Evolutionary conservation across 2,329 filamentous ascomycete genomes (phyloP).

Genomic region (Exophiala sideris): DNA sequence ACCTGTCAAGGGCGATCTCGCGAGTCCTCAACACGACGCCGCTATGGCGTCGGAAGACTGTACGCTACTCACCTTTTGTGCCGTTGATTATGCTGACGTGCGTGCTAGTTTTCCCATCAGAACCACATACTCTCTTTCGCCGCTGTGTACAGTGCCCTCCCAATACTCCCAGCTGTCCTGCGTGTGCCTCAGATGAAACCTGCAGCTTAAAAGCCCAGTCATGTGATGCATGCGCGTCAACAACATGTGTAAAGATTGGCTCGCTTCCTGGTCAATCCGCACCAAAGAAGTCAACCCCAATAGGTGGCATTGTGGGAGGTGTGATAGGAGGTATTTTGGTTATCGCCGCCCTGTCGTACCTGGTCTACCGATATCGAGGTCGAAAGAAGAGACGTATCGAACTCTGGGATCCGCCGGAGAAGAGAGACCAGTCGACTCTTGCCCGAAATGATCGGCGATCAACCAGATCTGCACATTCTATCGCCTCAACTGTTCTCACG

Average conservation of each 20-base stretch:
- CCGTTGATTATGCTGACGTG: neutral
- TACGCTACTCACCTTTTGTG: neutral
- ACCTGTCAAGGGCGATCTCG: no score
- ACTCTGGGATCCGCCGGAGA: constrained; percentile 54
- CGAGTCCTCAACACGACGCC: neutral
- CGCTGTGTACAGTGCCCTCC: constrained; percentile 59
- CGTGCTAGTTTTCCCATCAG: constrained; percentile 29
- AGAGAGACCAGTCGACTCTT: constrained; percentile 55
- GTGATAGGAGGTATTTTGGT: constrained; percentile 79
- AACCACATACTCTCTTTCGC: constrained; percentile 47
- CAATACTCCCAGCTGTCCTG: constrained; percentile 55
- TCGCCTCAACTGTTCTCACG: constrained; percentile 92
- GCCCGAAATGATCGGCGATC: constrained; percentile 65
- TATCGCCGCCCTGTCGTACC: constrained; percentile 69
- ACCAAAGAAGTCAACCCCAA: constrained; percentile 33
- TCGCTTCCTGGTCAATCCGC: constrained; percentile 36
- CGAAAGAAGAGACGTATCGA: constrained; percentile 62
- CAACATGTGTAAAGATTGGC: constrained; percentile 51
- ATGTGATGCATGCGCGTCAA: constrained; percentile 59
- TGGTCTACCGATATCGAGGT: constrained; percentile 85
- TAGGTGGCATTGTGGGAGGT: constrained; percentile 85
- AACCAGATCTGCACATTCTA: constrained; percentile 76
- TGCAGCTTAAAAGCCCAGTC: constrained; percentile 59
- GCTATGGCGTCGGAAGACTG: constrained; percentile 8
- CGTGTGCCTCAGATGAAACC: constrained; percentile 53